phyloP scores from a whole-genome alignment of 345 rosid genomes.

The Sonneratia caseolaris region DNA sequence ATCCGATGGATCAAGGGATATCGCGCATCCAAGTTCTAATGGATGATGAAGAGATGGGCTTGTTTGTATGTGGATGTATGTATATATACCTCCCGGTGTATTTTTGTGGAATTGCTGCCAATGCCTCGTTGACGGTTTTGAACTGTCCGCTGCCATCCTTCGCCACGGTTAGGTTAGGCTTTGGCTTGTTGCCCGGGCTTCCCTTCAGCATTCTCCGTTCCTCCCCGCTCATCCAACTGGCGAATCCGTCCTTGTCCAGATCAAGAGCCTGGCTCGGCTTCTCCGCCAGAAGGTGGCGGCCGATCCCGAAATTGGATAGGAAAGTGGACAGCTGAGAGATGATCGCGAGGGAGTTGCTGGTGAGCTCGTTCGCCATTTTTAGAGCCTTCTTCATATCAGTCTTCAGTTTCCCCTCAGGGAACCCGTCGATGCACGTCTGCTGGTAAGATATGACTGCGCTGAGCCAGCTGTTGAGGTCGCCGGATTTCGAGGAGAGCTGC shows the following conservation, averaged over 20 bases:
- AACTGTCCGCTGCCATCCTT: slow-evolving; percentile 79
- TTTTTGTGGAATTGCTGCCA: slow-evolving; percentile 48
- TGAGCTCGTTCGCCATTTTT: slow-evolving; percentile 33
- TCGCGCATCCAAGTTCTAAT: too few species aligned
- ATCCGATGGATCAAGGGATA: not conserved
- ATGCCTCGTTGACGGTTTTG: slow-evolving; percentile 51
- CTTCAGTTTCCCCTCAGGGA: slow-evolving; percentile 58
- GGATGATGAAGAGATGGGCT: not conserved
- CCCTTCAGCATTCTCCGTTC: slow-evolving; percentile 53
- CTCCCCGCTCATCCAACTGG: slow-evolving; percentile 46
- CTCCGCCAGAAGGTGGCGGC: slow-evolving; percentile 37
- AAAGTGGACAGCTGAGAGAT: slow-evolving; percentile 21
- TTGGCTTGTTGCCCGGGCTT: slow-evolving; percentile 16
- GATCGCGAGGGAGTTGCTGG: slow-evolving; percentile 76
- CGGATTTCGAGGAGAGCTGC: slow-evolving; percentile 15
- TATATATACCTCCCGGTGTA: slow-evolving; percentile 47
- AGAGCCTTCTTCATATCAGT: slow-evolving; percentile 35
- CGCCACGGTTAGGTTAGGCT: slow-evolving; percentile 55
- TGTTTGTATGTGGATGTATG: not conserved
- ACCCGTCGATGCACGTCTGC: slow-evolving; percentile 68
- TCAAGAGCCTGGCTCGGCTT: slow-evolving; percentile 3
- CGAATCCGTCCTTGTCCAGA: slow-evolving; percentile 25
- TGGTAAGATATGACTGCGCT: slow-evolving; percentile 83
- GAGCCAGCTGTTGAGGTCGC: slow-evolving; percentile 51
- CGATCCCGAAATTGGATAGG: slow-evolving; percentile 13